Conservation (phyloP, 805 yeast genomes). For the Candida cerambycidarum region DNA sequence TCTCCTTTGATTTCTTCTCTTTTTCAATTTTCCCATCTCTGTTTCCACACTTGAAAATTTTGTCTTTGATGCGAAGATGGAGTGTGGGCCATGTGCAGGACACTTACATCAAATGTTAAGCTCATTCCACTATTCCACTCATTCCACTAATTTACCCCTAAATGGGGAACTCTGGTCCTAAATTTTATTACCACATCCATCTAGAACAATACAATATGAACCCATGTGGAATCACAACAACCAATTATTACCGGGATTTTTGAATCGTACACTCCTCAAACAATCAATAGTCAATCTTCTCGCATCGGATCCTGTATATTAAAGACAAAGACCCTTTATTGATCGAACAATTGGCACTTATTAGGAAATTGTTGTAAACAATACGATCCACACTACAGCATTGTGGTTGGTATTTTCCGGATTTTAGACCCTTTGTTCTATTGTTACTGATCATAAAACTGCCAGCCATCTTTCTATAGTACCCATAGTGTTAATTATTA, state of each 20-base stretch:
- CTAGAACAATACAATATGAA: neutral
- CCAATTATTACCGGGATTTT: neutral
- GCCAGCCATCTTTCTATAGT: conserved; percentile 2
- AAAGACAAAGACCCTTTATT: conserved; percentile 4
- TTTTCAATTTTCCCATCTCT: conserved; percentile 74
- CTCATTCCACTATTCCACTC: no score
- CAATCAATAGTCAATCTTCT: neutral
- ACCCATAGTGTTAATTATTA: neutral
- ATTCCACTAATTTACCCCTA: no score
- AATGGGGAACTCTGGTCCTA: no score
- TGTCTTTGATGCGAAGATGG: conserved; percentile 3
- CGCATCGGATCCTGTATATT: neutral
- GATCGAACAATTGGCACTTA: neutral
- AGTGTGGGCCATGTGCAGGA: neutral
- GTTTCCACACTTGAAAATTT: conserved; percentile 53
- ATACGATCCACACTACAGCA: neutral
- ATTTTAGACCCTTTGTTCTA: conserved; percentile 1
- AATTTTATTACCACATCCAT: no score
- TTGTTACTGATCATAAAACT: neutral
- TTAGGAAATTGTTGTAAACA: neutral
- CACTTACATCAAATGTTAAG: no score
- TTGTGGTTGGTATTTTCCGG: neutral
- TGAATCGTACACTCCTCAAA: neutral
- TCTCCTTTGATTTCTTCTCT: conserved; percentile 40
- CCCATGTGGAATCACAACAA: neutral